These are phyloP conservation scores for Mycotypha africana DNA, from an alignment of 371 early-diverging fungal genomes.

Conservation along the genomic window DNA sequence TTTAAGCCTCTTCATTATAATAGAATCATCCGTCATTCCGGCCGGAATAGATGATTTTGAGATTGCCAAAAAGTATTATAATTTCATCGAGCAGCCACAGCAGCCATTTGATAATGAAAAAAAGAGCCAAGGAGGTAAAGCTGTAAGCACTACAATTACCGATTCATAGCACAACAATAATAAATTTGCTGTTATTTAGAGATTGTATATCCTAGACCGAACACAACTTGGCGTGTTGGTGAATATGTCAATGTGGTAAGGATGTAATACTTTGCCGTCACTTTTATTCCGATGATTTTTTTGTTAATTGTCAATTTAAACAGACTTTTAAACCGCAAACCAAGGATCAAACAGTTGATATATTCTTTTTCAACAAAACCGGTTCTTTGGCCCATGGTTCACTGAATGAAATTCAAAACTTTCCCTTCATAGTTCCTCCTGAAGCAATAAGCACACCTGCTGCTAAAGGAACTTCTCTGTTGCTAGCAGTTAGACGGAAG, in stretches of 20 bases:
- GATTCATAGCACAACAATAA: no score
- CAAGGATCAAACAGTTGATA: slow-evolving; percentile 17
- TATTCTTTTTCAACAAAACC: slow-evolving; percentile 23
- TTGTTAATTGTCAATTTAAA: no score
- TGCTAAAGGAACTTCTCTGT: slow-evolving; percentile 12
- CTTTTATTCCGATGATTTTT: not conserved
- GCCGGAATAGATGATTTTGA: no score
- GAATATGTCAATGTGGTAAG: slow-evolving; percentile 23
- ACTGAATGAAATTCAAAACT: slow-evolving; percentile 7
- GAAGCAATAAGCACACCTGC: slow-evolving; percentile 12
- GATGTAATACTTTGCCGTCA: not conserved
- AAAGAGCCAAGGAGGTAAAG: no score
- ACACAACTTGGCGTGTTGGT: slow-evolving; percentile 32
- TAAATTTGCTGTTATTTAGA: no score
- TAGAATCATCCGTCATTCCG: no score
- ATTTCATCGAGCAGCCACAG: no score
- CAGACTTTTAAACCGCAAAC: not conserved
- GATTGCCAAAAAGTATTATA: no score
- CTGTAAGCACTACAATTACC: no score
- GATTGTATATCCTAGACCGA: slow-evolving; percentile 23
- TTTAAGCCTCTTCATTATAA: no score
- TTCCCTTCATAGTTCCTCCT: slow-evolving; percentile 22
- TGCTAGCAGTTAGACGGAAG: slow-evolving; percentile 29
- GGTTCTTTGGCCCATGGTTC: slow-evolving; percentile 21
- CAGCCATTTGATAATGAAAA: no score